Base-by-base conservation (phyloP, 1,284 basidiomycete species). In the Trichosporon faecale region DNA sequence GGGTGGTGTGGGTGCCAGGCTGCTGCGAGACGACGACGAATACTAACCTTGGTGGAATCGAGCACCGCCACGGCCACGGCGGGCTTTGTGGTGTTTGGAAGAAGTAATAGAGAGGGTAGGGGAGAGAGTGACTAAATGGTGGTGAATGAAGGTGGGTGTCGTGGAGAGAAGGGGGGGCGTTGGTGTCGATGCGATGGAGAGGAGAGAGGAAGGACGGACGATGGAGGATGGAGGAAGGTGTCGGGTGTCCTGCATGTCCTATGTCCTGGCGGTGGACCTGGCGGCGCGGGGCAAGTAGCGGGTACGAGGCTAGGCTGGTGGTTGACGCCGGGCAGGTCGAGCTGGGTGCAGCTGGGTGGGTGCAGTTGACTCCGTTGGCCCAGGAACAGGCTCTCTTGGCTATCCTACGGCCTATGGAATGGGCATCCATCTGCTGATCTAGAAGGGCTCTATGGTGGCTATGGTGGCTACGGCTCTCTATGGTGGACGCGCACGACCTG, bases 121-220 rank as follows among this genome's bases (percentile, higher is more conserved):
- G 57, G 57, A 61, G 57, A 33, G 57, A 61, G 57, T 61, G 57
- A 61, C 57, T 61, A 31, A 14, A 57, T 61, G 29, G 57, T 61
- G 57, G 21, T 3, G 57, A 61, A 61, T 16, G 57, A 61, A 31
- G 57, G 57, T 33, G 57, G 57, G 57, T 61, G 57, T 61, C 57
- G 57, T 61, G 57, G 29, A 27, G 55, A 29, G 25, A 27, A 25
- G n/a, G n/a, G n/a, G n/a, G n/a, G n/a, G n/a, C n/a, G n/a, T n/a
- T n/a, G n/a, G 25, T 14, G 25, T 11, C 21, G 27, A 29, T 60
- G 57, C 57, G 57, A 61, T 61, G 57, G 23, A 31, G 57, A 18
- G 2, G 29, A 57, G 23, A 61, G 57, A 33, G 18, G 29, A 61
- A 61, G 27, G 57, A 25, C 11, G 3, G 7, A n/a, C 27, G 25